Evolutionary conservation across 2,329 filamentous ascomycete species (phyloP).

Genomic region (Colletotrichum chlorophyti): DNA sequence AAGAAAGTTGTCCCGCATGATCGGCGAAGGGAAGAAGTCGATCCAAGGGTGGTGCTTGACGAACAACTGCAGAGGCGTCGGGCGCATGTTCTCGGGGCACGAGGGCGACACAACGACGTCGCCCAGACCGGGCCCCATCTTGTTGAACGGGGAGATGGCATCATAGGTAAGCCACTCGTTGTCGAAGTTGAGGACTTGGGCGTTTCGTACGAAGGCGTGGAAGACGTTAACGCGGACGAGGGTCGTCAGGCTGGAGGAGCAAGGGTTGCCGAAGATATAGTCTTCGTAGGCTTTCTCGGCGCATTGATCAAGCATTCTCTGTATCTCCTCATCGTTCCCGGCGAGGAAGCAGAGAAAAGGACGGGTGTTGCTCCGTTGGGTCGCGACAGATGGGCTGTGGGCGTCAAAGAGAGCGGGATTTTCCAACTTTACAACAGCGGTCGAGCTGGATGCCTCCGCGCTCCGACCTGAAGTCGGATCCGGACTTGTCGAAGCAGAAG

Average conservation of each 20-base stretch:
- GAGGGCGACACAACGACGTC: neutral
- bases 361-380: neutral
- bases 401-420: no score
- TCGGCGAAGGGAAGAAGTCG: constrained; percentile 39
- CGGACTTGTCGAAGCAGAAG: neutral
- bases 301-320: constrained; percentile 1
- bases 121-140: constrained; percentile 1
- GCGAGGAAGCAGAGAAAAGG: constrained; percentile 2
- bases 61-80: constrained; percentile 36
- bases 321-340: neutral
- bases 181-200: constrained; percentile 19
- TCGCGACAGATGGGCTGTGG: no score
- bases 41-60: constrained; percentile 41
- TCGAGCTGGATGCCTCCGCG: no score
- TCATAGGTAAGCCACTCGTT: constrained; percentile 28
- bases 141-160: constrained; percentile 31
- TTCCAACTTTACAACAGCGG: neutral
- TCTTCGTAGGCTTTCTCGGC: constrained; percentile 11
- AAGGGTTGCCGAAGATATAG: neutral
- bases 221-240: constrained; percentile 30
- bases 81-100: constrained; percentile 32
- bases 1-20: constrained; percentile 38
- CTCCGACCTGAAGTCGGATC: no score
- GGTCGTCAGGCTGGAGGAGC: constrained; percentile 11
- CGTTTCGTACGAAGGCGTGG: constrained; percentile 24